Evolutionary conservation across 2,329 filamentous ascomycete species (phyloP).

Genomic region (Ophiostoma angusticollis): DNA sequence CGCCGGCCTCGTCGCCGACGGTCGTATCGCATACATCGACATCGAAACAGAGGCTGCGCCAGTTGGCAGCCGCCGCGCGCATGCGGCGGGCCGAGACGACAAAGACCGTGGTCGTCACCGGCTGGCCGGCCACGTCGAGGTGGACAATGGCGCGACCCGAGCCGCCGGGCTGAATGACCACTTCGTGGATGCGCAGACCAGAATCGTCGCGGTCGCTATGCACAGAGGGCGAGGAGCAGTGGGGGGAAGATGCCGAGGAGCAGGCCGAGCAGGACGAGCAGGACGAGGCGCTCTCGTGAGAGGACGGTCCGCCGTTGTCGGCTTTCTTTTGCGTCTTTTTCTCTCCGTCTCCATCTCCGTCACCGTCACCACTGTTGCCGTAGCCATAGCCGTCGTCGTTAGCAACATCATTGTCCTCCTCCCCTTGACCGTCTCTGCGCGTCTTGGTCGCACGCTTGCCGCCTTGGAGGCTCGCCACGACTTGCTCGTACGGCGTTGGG

Average conservation of each 20-base stretch:
- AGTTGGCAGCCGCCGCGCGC: conserved; percentile 1
- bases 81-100: conserved; percentile 21
- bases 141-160: conserved; percentile 5
- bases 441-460: too few relatives aligned
- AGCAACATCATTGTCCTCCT: neutral
- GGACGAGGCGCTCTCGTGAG: too few relatives aligned
- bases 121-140: conserved; percentile 15
- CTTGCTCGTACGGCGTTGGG: conserved; percentile 2
- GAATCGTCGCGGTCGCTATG: neutral
- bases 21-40: conserved; percentile 3
- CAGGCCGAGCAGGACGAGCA: too few relatives aligned
- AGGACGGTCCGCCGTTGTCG: too few relatives aligned
- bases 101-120: conserved; percentile 23
- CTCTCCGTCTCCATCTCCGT: too few relatives aligned
- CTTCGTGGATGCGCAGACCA: neutral
- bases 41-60: conserved; percentile 7
- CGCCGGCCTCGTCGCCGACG: conserved; percentile 7
- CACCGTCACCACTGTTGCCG: neutral
- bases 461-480: neutral
- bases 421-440: neutral
- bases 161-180: conserved; percentile 4
- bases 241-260: too few relatives aligned
- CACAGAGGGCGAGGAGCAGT: neutral
- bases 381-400: neutral
- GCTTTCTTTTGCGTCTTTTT: too few relatives aligned